A percentile compares a stretch with the other conserved stretches of the same genome.
phyloP scores from a whole-genome alignment of 2,329 filamentous ascomycete genomes.

The Phoma sp. region DNA sequence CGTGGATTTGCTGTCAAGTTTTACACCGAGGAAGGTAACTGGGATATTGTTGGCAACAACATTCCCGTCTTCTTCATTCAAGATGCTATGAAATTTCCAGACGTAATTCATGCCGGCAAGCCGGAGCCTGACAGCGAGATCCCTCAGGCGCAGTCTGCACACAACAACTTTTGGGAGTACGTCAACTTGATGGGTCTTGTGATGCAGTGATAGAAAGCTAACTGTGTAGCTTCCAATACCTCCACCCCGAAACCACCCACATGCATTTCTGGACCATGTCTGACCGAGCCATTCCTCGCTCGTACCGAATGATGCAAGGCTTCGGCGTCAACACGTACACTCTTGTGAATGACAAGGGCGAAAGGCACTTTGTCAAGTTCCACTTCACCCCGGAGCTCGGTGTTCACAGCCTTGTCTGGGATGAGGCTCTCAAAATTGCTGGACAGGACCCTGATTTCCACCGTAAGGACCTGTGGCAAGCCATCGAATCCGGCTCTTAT shows the following conservation, averaged over 20 bases:
- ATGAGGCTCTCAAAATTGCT: constrained; percentile 76
- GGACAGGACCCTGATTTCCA: constrained; percentile 77
- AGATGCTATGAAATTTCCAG: constrained; percentile 77
- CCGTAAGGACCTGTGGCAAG: constrained; percentile 76
- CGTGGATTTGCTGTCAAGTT: constrained; percentile 81
- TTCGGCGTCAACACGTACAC: constrained; percentile 85
- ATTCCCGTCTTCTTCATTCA: constrained; percentile 81
- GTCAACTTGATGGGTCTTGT: no score
- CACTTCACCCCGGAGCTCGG: constrained; percentile 77
- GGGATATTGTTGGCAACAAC: constrained; percentile 77
- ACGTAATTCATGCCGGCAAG: constrained; percentile 69
- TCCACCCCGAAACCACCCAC: constrained; percentile 76
- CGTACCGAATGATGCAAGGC: constrained; percentile 84
- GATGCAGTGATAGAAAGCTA: no score
- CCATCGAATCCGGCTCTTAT: constrained; percentile 74
- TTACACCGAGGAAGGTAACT: constrained; percentile 80
- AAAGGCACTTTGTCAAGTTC: constrained; percentile 79
- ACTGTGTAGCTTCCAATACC: constrained; percentile 60
- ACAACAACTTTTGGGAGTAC: constrained; percentile 85
- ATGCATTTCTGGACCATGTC: constrained; percentile 84
- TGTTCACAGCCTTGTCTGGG: constrained; percentile 79
- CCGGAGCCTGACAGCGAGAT: constrained; percentile 75
- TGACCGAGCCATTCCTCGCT: constrained; percentile 75
- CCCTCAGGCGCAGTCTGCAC: constrained; percentile 73
- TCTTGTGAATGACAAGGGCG: constrained; percentile 71